phyloP scores from a whole-genome alignment of 208 protist genomes.

The Acanthamoeba triangularis region DNA sequence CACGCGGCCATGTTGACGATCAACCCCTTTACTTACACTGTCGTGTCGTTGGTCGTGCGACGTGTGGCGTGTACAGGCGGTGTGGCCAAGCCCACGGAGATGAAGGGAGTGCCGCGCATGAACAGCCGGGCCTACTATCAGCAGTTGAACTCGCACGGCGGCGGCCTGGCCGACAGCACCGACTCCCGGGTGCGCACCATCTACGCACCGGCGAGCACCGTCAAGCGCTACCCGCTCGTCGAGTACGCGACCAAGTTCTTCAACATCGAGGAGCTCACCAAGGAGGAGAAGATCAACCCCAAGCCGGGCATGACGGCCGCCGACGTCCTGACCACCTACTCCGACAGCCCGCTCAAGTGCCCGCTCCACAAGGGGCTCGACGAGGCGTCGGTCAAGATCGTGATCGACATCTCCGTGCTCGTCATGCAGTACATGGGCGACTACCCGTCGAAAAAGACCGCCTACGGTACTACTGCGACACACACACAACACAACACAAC shows the following conservation, averaged over 20 bases:
- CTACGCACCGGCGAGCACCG: background rate
- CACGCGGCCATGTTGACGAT: no score
- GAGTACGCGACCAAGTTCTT: slow-evolving; percentile 21
- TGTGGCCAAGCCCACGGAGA: slow-evolving; percentile 12
- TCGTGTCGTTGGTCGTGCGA: no score
- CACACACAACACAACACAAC: background rate
- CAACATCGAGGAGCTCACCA: slow-evolving; percentile 54
- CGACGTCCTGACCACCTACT: background rate
- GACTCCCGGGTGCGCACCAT: background rate
- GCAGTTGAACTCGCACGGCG: background rate
- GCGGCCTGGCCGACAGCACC: background rate
- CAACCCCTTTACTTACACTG: no score
- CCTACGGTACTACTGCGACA: slow-evolving; percentile 10
- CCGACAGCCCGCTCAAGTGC: slow-evolving; percentile 54
- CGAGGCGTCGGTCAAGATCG: slow-evolving; percentile 17
- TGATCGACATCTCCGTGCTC: background rate
- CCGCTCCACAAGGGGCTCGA: slow-evolving; percentile 21
- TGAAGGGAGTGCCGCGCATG: slow-evolving; percentile 14
- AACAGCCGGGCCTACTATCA: slow-evolving; percentile 14
- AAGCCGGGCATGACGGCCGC: background rate
- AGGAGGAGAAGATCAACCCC: slow-evolving; percentile 56
- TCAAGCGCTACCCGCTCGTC: background rate
- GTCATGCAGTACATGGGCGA: slow-evolving; percentile 83
- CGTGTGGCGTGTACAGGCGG: background rate
- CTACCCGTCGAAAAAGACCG: slow-evolving; percentile 67